Base-by-base conservation (phyloP, 495 filamentous ascomycete genomes). In the Penicillium dipodomyicola region DNA sequence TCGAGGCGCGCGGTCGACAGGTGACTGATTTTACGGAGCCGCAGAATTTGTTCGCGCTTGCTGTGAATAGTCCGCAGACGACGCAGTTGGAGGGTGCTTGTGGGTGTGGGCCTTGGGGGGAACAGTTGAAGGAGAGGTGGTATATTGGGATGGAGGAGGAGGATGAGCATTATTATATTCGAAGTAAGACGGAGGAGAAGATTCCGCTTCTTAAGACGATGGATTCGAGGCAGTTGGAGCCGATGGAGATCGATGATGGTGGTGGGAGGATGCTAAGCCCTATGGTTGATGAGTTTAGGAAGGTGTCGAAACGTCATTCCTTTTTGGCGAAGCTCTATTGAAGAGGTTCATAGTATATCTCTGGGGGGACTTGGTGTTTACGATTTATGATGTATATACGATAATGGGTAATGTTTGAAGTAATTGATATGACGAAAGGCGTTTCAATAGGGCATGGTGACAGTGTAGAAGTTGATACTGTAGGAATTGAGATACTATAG, bases 11-110 rank as follows among this genome's bases (percentile, higher is more conserved):
- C 52, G 73, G 76, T 1, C 79, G 80, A 17, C 84, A 87, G 41
- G 74, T 90, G 15, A 87, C 84, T 11, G 89, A 91, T 66, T 91
- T 87, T 70, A 88, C 85, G 14, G 88, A 92, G 57, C 87, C 87
- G 2, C 80, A 81, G 48, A 90, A 90, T 58, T 68, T 90, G 0
- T 91, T 91, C 65, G 69, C 84, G 1, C 68, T 91, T 1, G 82
- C 87, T 2, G 68, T 91, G 29, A 89, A 90, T 64, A 84, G 80
- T 42, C 88, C 88, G 20, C 76, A 82, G 0, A 81, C 75, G 25
- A 51, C 72, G 20, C 62, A 69, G 12, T 57, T 91, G 20, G 68
- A 75, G 3, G 87, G 88, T 4, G 77, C 75, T n/a, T 89, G 87
- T 70, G 87, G 86, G 17, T 80, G 74, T 33, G 86, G 86, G 0